These are phyloP conservation scores for Themeda triandra DNA, from an alignment of 176 grass and related monocot genomes.

Conservation along the genomic window DNA sequence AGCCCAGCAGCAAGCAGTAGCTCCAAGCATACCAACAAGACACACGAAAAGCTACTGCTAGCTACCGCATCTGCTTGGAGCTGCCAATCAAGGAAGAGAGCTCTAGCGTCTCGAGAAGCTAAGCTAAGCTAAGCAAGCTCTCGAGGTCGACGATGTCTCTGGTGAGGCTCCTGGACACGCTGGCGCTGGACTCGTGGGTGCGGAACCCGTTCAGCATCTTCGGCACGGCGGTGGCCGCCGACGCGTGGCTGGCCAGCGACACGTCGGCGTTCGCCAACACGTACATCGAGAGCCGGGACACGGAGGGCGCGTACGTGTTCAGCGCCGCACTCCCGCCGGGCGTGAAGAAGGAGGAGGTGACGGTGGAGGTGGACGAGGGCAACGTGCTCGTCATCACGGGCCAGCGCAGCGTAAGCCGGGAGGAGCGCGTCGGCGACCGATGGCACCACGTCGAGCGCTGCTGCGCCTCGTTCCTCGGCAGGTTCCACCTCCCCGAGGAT, in stretches of 20 bases:
- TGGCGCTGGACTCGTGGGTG: conserved; percentile 37
- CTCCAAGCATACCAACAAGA: not conserved
- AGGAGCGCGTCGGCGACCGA: conserved; percentile 28
- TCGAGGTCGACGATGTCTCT: conserved; percentile 31
- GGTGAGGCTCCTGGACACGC: conserved; percentile 52
- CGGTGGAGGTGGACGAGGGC: conserved; percentile 49
- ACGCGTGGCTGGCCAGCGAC: conserved; percentile 49
- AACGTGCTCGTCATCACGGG: conserved; percentile 62
- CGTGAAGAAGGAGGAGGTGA: conserved; percentile 57
- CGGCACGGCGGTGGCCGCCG: conserved; percentile 28
- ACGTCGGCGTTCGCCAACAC: conserved; percentile 51
- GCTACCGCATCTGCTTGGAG: not conserved
- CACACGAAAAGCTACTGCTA: too few relatives aligned
- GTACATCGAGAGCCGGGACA: conserved; percentile 52
- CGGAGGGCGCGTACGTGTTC: conserved; percentile 52
- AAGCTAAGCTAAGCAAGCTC: too few relatives aligned
- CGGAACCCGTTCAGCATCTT: conserved; percentile 65
- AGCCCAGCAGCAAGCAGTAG: not conserved
- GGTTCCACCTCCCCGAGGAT: conserved; percentile 57
- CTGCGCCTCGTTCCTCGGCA: conserved; percentile 52
- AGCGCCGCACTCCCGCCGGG: conserved; percentile 39
- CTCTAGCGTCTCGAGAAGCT: too few relatives aligned
- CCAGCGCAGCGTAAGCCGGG: conserved; percentile 28
- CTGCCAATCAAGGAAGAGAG: not conserved
- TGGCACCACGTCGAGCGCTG: conserved; percentile 54